phyloP scores from a whole-genome alignment of 306 rosid species.

The Cucumis melo region DNA sequence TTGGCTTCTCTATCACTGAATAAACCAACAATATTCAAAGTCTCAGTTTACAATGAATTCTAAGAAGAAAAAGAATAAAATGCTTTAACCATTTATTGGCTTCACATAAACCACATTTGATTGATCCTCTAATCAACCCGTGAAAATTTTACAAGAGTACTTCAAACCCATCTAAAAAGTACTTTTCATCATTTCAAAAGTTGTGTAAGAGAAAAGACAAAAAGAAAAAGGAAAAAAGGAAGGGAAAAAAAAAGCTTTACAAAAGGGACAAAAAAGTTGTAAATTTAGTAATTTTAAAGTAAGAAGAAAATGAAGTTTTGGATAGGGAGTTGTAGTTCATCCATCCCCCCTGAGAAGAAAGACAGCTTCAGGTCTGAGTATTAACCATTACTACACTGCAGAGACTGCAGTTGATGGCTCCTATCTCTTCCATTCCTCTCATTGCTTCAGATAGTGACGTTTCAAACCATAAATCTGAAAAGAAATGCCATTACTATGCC shows the following conservation, averaged over 20 bases:
- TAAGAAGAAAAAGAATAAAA: neutral
- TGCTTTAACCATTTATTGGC: neutral
- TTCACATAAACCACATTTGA: neutral
- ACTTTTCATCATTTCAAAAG: neutral
- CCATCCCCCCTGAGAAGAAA: conserved; percentile 6
- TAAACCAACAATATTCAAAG: neutral
- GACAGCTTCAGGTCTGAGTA: neutral
- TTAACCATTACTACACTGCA: neutral
- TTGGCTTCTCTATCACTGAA: neutral
- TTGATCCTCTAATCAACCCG: neutral
- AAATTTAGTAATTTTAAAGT: neutral
- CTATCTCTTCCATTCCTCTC: neutral
- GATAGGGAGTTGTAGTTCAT: neutral
- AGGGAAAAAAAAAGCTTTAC: neutral
- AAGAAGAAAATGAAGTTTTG: neutral
- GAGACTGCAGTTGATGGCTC: neutral
- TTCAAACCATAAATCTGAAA: neutral
- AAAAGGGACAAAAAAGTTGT: neutral
- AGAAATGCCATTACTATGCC: neutral
- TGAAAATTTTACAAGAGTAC: neutral
- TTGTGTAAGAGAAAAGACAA: neutral
- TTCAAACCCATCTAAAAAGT: neutral
- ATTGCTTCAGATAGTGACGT: neutral
- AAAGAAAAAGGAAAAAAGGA: no score
- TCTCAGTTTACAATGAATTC: neutral